These are phyloP conservation scores for Curvularia verruculosa DNA, from an alignment of 2,329 filamentous ascomycete species.

Conservation along the genomic window DNA sequence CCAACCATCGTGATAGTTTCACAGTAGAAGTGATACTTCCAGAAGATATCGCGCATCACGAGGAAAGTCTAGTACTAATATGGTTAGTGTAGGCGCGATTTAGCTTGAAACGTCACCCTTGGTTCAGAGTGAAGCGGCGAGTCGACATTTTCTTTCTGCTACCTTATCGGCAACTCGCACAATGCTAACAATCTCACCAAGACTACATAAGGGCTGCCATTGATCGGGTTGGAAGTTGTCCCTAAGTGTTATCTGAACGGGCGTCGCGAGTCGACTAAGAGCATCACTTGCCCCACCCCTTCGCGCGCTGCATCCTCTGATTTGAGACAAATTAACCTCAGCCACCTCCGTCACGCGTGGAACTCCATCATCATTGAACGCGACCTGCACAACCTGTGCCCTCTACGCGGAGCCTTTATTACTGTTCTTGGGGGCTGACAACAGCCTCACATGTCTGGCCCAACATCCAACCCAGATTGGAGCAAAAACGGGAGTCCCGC, in stretches of 20 bases:
- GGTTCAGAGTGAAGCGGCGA: conserved; percentile 8
- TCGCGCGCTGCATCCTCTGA: conserved; percentile 7
- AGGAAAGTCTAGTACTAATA: neutral
- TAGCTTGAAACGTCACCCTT: conserved; percentile 18
- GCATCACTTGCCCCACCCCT: conserved; percentile 7
- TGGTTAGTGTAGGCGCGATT: conserved; percentile 19
- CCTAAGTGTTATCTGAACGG: neutral
- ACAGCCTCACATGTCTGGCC: conserved; percentile 34
- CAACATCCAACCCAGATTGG: conserved; percentile 37
- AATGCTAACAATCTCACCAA: conserved; percentile 1
- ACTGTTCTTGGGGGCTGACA: conserved; percentile 1
- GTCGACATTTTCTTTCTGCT: conserved; percentile 13
- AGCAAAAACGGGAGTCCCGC: conserved; percentile 27
- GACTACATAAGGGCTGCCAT: conserved; percentile 3
- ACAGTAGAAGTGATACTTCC: neutral
- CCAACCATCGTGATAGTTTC: neutral
- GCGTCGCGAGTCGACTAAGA: conserved; percentile 4
- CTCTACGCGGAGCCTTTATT: conserved; percentile 1
- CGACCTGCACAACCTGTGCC: conserved; percentile 7
- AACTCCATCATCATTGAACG: neutral
- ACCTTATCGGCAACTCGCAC: conserved; percentile 16
- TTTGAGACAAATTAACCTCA: conserved; percentile 10
- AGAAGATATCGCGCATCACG: conserved; percentile 1
- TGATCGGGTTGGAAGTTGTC: neutral
- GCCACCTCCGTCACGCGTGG: conserved; percentile 4